Evolutionary conservation across 176 grass and related monocot genomes (phyloP), one percentile per base, ranked within the genome.

Genomic region (Zoysia japonica): DNA sequence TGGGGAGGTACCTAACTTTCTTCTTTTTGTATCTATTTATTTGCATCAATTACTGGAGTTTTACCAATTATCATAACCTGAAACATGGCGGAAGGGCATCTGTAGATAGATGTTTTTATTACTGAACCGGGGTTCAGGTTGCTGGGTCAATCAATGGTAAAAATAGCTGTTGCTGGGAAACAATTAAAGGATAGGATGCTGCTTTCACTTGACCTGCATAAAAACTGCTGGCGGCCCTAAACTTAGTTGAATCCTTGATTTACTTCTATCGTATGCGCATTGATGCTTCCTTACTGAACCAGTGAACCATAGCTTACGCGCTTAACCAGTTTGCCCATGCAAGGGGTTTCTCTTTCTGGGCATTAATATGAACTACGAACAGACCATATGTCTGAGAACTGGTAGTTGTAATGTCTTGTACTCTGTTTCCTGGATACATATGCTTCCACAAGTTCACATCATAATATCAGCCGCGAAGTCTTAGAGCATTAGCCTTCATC

Each of bases 1-100:
- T 59, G 93, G 87, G 78, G 87, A 96, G 89, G 93, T 92, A 90
- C 9, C 63, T 82, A 41, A 57, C 15, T 57, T 20, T 52, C 7
- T 5, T 75, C 68, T 51, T 47, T 54, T 57, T 48, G 50, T 35
- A 2, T 11, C 19, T 41, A 35, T 13, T 39, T 4, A 44, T 54
- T 44, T 16, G 2, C 50, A 52, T 42, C 13, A 65, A 3, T 66
- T 17, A 41, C 6, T 9, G 15, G 10, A 70, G 17, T 61, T 46
- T 1, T 16, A 61, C 3, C 36, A n/a, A 62, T 43, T n/a, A 9
- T 39, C 9, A 17, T 65, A 52, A 65, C 9, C 7, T 38, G 28
- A 64, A 40, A 8, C 54, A 79, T 17, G 40, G 5, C 60, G n/a
- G 35, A 67, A 80, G 59, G 7, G 8, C 2, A 6, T 4, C 0